Conservation (phyloP, 225 moss, liverwort and hornwort species). For the Bryoerythrophyllum caledonicum region DNA sequence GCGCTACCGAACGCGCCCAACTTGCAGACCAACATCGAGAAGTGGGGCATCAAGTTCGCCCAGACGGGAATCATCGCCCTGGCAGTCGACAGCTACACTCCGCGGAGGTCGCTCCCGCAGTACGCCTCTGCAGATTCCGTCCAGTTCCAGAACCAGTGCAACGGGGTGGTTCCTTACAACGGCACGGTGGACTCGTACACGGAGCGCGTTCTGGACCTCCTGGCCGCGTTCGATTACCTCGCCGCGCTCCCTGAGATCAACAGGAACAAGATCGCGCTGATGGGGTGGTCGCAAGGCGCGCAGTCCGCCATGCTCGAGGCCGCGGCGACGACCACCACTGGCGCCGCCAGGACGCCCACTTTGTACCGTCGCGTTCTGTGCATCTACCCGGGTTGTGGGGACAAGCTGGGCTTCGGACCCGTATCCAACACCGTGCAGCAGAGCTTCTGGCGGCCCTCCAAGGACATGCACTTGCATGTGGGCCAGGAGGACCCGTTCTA, state of each 20-base stretch:
- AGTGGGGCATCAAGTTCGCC: slow-evolving; percentile 34
- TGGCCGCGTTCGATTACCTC: slow-evolving; percentile 20
- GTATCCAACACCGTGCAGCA: background rate
- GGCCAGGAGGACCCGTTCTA: slow-evolving; percentile 16
- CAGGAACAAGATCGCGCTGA: slow-evolving; percentile 14
- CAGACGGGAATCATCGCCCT: slow-evolving; percentile 23
- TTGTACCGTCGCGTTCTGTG: slow-evolving; percentile 1
- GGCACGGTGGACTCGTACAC: slow-evolving; percentile 24
- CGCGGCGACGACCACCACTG: background rate
- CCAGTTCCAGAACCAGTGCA: background rate
- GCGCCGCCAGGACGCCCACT: background rate
- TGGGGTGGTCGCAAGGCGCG: slow-evolving; percentile 45
- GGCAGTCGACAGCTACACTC: slow-evolving; percentile 37
- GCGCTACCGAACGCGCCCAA: slow-evolving; percentile 19
- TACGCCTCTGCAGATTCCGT: slow-evolving; percentile 17
- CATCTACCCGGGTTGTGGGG: slow-evolving; percentile 40
- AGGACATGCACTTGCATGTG: slow-evolving; percentile 21
- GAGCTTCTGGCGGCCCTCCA: slow-evolving; percentile 34
- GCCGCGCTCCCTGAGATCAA: slow-evolving; percentile 5
- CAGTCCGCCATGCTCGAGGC: slow-evolving; percentile 31
- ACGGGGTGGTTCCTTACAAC: background rate
- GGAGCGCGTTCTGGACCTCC: slow-evolving; percentile 28
- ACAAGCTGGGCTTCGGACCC: slow-evolving; percentile 13
- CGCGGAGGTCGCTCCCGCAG: background rate
- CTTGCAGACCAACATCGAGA: slow-evolving; percentile 33